Conservation (phyloP, 2,329 filamentous ascomycete genomes). For the Beauveria brongniartii region DNA sequence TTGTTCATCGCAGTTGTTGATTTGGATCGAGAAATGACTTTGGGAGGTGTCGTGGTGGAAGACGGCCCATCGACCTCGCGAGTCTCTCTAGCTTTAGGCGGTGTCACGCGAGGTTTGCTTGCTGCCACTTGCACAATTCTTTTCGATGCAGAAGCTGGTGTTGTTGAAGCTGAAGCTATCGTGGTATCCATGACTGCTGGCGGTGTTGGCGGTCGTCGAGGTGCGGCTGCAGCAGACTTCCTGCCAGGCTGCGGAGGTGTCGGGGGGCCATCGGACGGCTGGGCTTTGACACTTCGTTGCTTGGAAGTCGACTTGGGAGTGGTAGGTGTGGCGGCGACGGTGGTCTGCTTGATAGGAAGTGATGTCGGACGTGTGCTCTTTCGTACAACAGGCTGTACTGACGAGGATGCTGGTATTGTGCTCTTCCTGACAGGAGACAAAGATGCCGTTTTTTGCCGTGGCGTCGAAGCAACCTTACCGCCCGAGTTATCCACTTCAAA, state of each 20-base stretch:
- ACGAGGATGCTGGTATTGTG: constrained; percentile 16
- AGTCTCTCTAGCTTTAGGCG: neutral
- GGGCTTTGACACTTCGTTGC: neutral
- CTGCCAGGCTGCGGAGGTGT: neutral
- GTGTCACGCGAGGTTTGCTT: constrained; percentile 7
- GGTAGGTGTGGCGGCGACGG: neutral
- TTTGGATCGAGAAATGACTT: neutral
- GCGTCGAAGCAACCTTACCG: constrained; percentile 26
- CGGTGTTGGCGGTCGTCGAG: neutral
- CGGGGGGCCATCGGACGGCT: neutral
- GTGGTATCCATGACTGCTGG: neutral
- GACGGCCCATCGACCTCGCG: neutral
- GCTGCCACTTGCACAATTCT: neutral
- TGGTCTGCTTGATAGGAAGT: neutral
- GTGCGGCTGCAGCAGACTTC: neutral
- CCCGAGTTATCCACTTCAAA: constrained; percentile 42
- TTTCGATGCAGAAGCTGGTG: neutral
- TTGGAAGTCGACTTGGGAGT: neutral
- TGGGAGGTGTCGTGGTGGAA: neutral
- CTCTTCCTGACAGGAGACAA: too few relatives aligned
- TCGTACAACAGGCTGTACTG: neutral
- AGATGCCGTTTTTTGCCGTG: constrained; percentile 21
- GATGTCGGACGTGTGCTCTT: neutral
- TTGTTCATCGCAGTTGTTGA: neutral
- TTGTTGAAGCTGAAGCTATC: neutral